Percentiles rank a stretch among this genome's conserved stretches.
These are phyloP conservation scores for Boletellus sp. DNA, from an alignment of 768 basidiomycete species.

Conservation along the genomic window DNA sequence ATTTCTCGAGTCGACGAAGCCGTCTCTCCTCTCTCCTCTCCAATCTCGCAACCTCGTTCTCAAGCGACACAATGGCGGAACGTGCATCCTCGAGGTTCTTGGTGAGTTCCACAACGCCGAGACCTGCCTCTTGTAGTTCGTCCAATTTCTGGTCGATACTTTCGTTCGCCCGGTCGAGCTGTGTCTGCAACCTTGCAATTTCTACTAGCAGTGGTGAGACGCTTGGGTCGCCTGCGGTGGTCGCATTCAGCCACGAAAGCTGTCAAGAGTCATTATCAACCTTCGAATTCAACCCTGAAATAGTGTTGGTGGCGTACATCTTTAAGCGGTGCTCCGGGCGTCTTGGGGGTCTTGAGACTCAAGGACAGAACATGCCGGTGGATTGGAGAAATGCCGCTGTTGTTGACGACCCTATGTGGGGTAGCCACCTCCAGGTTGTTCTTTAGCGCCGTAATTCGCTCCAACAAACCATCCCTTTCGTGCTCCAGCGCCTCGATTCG, in stretches of 20 bases:
- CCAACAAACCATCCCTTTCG: constrained; percentile 72
- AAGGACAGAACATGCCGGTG: constrained; percentile 68
- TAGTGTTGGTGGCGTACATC: constrained; percentile 50
- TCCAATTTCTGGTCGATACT: constrained; percentile 88
- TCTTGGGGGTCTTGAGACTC: constrained; percentile 66
- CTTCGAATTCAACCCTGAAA: background rate
- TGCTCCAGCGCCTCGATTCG: constrained; percentile 73
- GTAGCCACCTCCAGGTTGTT: constrained; percentile 51
- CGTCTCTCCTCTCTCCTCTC: constrained; percentile 69
- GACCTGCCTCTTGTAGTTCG: constrained; percentile 75
- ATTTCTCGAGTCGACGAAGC: constrained; percentile 52
- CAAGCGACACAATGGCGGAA: constrained; percentile 48
- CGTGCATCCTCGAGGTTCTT: constrained; percentile 72
- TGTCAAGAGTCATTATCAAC: constrained; percentile 27
- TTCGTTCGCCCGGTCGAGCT: constrained; percentile 77
- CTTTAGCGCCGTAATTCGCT: constrained; percentile 60
- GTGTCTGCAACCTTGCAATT: constrained; percentile 66
- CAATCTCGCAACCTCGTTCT: constrained; percentile 66
- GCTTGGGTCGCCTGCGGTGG: constrained; percentile 48
- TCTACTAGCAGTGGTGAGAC: constrained; percentile 65
- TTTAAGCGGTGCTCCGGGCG: constrained; percentile 73
- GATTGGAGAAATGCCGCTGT: constrained; percentile 69
- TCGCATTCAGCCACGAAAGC: constrained; percentile 73
- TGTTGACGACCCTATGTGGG: constrained; percentile 53
- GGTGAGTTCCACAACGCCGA: constrained; percentile 68